phyloP scores from a whole-genome alignment of 2,329 filamentous ascomycete genomes.

The Dendryphion nanum region DNA sequence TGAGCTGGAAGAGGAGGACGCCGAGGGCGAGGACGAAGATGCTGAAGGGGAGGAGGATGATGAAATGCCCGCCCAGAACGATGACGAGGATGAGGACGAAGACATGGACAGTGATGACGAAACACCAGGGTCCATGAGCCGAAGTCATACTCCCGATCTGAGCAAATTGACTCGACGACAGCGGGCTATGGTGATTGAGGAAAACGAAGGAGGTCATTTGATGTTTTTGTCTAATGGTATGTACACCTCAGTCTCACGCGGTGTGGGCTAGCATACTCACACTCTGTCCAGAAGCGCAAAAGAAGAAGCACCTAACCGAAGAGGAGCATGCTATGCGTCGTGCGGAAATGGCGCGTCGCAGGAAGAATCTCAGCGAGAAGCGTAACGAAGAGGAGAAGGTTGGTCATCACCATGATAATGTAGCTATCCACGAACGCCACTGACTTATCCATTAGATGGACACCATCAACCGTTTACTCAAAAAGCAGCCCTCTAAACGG shows the following conservation, averaged over 20 bases:
- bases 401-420: conserved; percentile 8
- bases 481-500: conserved; percentile 77
- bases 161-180: conserved; percentile 69
- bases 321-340: conserved; percentile 72
- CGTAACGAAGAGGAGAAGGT: conserved; percentile 78
- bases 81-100: conserved; percentile 37
- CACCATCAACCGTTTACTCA: conserved; percentile 86
- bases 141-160: conserved; percentile 60
- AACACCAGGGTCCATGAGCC: conserved; percentile 50
- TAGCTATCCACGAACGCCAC: not conserved
- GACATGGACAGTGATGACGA: conserved; percentile 54
- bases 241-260: too few relatives aligned
- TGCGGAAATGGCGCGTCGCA: conserved; percentile 69
- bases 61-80: conserved; percentile 26
- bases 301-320: conserved; percentile 70
- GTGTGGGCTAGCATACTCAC: too few relatives aligned
- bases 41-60: conserved; percentile 44
- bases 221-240: conserved; percentile 57
- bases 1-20: conserved; percentile 46
- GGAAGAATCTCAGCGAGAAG: conserved; percentile 74
- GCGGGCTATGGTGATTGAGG: conserved; percentile 56
- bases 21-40: conserved; percentile 44
- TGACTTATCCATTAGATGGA: conserved; percentile 66
- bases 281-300: conserved; percentile 67
- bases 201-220: conserved; percentile 46